Evolutionary conservation across 2,329 filamentous ascomycete species (phyloP), one percentile per base, ranked within the genome.

Genomic region (Beauveria caledonica): DNA sequence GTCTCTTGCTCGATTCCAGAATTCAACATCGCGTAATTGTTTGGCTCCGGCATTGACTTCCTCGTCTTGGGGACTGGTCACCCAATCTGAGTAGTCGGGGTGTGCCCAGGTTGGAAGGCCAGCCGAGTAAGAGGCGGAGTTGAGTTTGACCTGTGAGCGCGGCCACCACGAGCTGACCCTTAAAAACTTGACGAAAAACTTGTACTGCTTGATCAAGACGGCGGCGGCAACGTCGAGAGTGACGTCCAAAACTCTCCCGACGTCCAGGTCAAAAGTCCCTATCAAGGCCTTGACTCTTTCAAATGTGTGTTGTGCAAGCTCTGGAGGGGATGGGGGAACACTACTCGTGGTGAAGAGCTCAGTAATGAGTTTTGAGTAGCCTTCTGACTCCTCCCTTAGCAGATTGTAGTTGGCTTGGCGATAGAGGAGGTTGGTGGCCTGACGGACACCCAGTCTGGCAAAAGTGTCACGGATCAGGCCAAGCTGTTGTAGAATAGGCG

Each of bases 81-180:
- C 76, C 80, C 84, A 89, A 8, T 82, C 79, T 5, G 79, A 71
- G 50, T 85, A 90, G 15, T 83, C 84, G 11, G 92, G 92, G 25
- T 89, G 76, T 15, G 92, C 92, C 93, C 94, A 97, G 29, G 79
- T 79, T 0, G 93, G 94, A n/a, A 97, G 77, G 0, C 89, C 87
- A 3, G 82, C 82, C 15, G 82, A 77, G 52, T 81, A 82, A 19
- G 79, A 73, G 39, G 70, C 70, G 11, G 75, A 70, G 49, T 71
- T 68, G 40, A 76, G 70, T 65, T 81, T 72, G 15, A 71, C 63
- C 25, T 73, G 79, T 54, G 84, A 85, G 54, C 86, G 85, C 1
- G 94, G 94, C 94, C 94, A 99, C 94, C 94, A 99, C 25, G 93
- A 96, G 76, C 93, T 97, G 62, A 87, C 86, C 61, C 93, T 84